Base-by-base conservation (phyloP, 495 filamentous ascomycete species). In the Tuber aestivum region DNA sequence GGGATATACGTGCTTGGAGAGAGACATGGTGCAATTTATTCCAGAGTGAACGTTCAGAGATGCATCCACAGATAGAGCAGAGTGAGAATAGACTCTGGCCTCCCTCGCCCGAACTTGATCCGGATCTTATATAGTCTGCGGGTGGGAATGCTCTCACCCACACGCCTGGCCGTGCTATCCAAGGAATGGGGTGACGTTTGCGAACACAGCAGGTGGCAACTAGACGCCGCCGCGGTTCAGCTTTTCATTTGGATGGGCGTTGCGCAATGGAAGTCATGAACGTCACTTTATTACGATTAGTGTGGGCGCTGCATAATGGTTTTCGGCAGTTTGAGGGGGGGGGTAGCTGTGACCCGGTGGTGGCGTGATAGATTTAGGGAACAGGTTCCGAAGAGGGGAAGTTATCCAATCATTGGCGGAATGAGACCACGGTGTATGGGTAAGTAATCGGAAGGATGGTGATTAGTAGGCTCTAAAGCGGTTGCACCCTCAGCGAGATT, bases 1-100 rank as follows among this genome's bases (percentile, higher is more conserved):
- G n/a, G 23, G 21, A 71, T 65, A 27, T 77, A 82, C 80, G 41
- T 82, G 80, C 74, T 82, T 82, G 37, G 80, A 76, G 73, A 82
- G 80, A 45, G 80, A 81, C 80, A 82, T 82, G 16, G 44, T 77
- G 42, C 27, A 41, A 41, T 20, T 73, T 50, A 37, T 79, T 65
- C 37, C 41, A 6, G 10, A 32, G 2, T 38, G 21, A 56, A 42
- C 40, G 16, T 75, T 37, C 0, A 50, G 40, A 72, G 12, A 48
- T 10, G 9, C 37, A 38, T 23, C 35, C 9, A 23, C 20, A 6
- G 68, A 65, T 20, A 69, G 23, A 69, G 21, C 5, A n/a, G 69
- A 32, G 41, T 16, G 7, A 48, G 37, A 38, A 41, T 32, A n/a
- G n/a, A n/a, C n/a, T n/a, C n/a, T n/a, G n/a, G 16, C 6, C 32